Conservation (phyloP, 257 asterid genomes). For the Solanum gandarillasii region DNA sequence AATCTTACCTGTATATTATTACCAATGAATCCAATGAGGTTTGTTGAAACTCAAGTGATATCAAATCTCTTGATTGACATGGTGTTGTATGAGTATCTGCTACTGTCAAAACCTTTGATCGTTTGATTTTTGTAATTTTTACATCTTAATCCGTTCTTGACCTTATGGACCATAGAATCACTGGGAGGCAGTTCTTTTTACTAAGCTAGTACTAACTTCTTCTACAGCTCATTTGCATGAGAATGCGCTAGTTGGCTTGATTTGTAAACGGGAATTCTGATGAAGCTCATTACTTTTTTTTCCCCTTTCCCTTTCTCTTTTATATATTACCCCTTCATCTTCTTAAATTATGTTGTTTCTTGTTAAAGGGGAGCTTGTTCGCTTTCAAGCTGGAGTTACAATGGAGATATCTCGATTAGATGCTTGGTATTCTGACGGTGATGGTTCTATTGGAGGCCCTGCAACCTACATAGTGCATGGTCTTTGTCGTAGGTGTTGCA, state of each 20-base stretch:
- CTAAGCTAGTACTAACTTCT: not conserved
- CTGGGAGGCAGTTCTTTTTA: not conserved
- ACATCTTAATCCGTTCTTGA: not conserved
- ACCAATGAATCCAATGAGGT: not conserved
- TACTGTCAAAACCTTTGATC: not conserved
- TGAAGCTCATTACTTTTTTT: not conserved
- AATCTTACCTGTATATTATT: not conserved
- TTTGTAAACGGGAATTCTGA: not conserved
- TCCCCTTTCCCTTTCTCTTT: not conserved
- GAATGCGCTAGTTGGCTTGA: not conserved
- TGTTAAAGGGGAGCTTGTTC: slow-evolving; percentile 70
- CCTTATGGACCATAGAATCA: not conserved
- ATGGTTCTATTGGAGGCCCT: slow-evolving; percentile 66
- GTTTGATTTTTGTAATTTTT: not conserved
- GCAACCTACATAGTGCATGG: slow-evolving; percentile 89
- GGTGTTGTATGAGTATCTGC: not conserved
- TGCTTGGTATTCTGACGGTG: slow-evolving; percentile 82
- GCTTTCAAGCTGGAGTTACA: slow-evolving; percentile 86
- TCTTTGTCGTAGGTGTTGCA: slow-evolving; percentile 95
- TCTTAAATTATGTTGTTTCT: not conserved
- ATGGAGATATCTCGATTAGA: slow-evolving; percentile 86
- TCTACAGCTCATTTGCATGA: not conserved
- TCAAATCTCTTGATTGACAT: not conserved
- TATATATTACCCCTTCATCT: not conserved
- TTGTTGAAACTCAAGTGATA: not conserved